Base-by-base conservation (phyloP, 805 yeast species). In the Gaillardinia entomophila region DNA sequence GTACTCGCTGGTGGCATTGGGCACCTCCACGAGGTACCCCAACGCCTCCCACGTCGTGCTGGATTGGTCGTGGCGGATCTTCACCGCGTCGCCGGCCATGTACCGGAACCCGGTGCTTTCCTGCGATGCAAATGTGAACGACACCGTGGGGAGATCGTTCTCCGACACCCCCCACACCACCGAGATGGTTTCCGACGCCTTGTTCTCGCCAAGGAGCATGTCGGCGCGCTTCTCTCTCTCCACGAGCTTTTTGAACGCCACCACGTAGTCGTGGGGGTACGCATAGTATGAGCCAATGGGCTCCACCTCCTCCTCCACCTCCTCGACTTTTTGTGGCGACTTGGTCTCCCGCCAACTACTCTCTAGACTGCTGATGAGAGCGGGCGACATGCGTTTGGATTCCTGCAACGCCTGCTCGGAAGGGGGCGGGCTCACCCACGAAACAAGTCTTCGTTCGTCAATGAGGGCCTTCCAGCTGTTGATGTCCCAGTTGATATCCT, bases 401-500 rank as follows among this genome's bases (percentile, higher is more conserved):
- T n/a, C n/a, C n/a, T n/a, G n/a, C n/a, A 67, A 54, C 30, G 79
- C 83, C 18, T 75, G 85, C 34, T 80, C 87, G 1, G 66, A 47
- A 0, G 96, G 95, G 3, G 62, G 67, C 2, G 77, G 64, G 0
- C 87, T 89, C 10, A 89, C 75, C 96, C 96, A 89, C 2, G 86
- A 63, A 35, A 89, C 62, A 36, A 89, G 75, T 41, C 75, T 79
- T 24, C 94, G 68, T 42, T 86, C 81, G 42, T 82, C 90, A 35
- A 89, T 84, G 34, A 89, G 62, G 0, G 96, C 73, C 48, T 82
- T 86, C 97, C 97, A 89, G 38, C 83, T 82, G 26, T 68, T 73
- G 0, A 89, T 79, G 47, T 87, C 95, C 97, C 96, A 89, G 47
- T 80, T 78, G 18, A 72, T 60, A 54, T 82, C 86, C 42, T 82